Percentiles rank a stretch among this genome's conserved stretches.
Conservation (phyloP, 73 alveolate genomes). For the Effrenium voratum region DNA sequence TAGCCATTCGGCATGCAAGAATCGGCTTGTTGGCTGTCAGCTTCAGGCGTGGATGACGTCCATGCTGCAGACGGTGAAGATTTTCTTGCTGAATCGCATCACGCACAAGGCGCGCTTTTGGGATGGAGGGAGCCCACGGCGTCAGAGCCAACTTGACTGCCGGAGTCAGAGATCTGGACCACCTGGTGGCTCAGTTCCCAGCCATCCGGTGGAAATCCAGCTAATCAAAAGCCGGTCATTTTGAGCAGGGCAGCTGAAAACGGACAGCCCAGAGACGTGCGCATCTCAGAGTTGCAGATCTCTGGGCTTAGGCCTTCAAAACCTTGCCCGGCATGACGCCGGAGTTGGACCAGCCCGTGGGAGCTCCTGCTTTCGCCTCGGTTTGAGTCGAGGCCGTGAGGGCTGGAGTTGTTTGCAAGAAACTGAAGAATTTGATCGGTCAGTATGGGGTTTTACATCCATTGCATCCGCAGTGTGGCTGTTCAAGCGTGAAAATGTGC, state of each 20-base stretch:
- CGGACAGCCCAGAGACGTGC: not conserved
- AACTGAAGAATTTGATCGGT: too few species aligned
- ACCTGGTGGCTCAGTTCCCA: not conserved
- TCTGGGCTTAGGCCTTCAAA: slow-evolving; percentile 95
- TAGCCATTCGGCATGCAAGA: too few species aligned
- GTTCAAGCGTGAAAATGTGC: too few species aligned
- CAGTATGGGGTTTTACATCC: too few species aligned
- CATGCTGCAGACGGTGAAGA: slow-evolving; percentile 97
- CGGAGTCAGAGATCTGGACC: not conserved
- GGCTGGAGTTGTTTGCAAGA: too few species aligned
- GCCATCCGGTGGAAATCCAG: not conserved
- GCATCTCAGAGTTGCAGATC: not conserved
- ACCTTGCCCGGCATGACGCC: slow-evolving; percentile 97
- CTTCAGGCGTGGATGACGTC: slow-evolving; percentile 97
- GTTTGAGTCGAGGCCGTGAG: too few species aligned
- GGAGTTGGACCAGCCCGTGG: slow-evolving; percentile 95
- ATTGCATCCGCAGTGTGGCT: too few species aligned
- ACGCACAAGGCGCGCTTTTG: slow-evolving; percentile 95
- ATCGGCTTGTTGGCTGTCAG: too few species aligned
- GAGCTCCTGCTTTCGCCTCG: slow-evolving; percentile 29
- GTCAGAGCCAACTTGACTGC: not conserved
- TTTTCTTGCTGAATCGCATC: slow-evolving; percentile 98
- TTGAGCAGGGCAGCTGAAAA: not conserved
- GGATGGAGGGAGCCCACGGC: not conserved
- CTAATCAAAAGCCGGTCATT: not conserved